Base-by-base conservation (phyloP, 768 basidiomycete genomes). In the Kondoa subrosea region DNA sequence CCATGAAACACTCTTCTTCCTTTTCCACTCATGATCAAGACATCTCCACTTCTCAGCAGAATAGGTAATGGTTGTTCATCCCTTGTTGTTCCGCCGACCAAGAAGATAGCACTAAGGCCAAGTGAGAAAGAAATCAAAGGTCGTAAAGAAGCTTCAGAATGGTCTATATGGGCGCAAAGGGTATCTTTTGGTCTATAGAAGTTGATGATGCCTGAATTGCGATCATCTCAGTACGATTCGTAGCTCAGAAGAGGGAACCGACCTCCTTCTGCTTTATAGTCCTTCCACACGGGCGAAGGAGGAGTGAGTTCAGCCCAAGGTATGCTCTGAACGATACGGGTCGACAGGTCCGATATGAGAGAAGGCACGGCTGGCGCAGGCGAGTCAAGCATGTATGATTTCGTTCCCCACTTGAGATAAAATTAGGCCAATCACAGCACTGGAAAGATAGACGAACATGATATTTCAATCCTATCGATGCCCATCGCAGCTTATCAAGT, bases 131-230 rank as follows among this genome's bases (percentile, higher is more conserved):
- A 95, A 3, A 96, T 89, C 0, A 99, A 82, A 0, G 93, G 93
- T 0, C 89, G 86, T 2, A 89, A 89, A 1, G 89, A 93, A 8
- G 93, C 82, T 78, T 99, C 93, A 25, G 92, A 91, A 25, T 89
- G 87, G 77, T 99, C 93, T n/a, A 95, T 89, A 76, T 99, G 93
- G 0, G 84, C 93, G 87, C 96, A 96, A 25, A 99, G 83, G 0
- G 91, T 89, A 71, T 97, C 91, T 83, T 85, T 69, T 61, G 25
- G 65, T 57, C 71, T 70, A 34, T 26, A 58, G 17, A 15, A 67
- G 59, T 57, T 21, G 29, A 64, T 59, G 34, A 60, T 34, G 25
- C 33, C 40, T 50, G 21, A 50, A 50, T 8, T 8, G 21, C n/a
- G 29, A 31, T 30, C 17, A 30, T 1, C 31, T 25, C 64, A 26